A percentile compares a stretch with the other conserved stretches of the same genome.
Evolutionary conservation across 1,284 basidiomycete genomes (phyloP).

Genomic region (Trametes versicolor): DNA sequence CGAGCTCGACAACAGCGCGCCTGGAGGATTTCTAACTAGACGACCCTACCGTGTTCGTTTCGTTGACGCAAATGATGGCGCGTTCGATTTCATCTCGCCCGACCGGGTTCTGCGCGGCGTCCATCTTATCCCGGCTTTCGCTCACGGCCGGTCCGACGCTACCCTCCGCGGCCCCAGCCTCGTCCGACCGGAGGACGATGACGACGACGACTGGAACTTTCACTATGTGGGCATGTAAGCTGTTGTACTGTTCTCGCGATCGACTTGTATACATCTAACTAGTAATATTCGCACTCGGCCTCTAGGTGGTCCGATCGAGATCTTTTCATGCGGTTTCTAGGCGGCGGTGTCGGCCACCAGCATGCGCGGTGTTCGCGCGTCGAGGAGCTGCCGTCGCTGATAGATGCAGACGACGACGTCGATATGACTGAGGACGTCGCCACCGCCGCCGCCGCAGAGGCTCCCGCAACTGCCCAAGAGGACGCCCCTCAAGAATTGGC

Average conservation of each 20-base stretch:
- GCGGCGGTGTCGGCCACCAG: constrained; percentile 29
- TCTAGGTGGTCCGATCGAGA: background rate
- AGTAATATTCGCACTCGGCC: no score
- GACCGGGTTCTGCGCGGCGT: constrained; percentile 37
- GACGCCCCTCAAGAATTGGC: no score
- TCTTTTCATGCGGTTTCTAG: constrained; percentile 43
- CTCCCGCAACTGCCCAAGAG: no score
- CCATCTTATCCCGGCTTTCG: constrained; percentile 45
- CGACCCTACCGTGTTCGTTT: constrained; percentile 38
- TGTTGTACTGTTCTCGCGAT: background rate
- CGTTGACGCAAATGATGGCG: constrained; percentile 27
- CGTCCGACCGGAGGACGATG: background rate
- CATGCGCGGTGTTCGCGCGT: no score
- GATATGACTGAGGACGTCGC: no score
- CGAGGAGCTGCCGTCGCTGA: no score
- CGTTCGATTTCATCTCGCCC: constrained; percentile 46
- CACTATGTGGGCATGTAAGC: background rate
- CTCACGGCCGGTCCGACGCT: constrained; percentile 24
- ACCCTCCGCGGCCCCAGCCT: background rate
- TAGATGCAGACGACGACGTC: no score
- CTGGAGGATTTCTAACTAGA: constrained; percentile 29
- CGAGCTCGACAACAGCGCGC: constrained; percentile 20
- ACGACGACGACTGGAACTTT: background rate
- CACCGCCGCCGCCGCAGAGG: no score
- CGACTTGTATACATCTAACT: no score